Evolutionary conservation across 768 basidiomycete species (phyloP).

Genomic region (Naematelia encephala): DNA sequence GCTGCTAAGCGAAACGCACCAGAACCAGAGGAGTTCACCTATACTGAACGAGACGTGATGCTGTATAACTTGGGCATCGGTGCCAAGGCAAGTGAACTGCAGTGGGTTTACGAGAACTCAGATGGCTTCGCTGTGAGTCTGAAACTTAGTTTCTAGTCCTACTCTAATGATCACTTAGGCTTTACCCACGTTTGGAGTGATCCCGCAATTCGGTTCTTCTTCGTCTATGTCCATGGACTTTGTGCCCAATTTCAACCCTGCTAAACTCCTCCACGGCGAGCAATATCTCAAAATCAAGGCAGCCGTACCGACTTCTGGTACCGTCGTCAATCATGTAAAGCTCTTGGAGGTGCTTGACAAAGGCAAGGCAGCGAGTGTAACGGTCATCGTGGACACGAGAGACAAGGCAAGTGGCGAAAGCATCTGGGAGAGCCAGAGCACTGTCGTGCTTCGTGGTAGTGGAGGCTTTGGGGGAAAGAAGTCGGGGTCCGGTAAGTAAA

Average conservation of each 20-base stretch:
- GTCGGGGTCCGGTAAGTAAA: slow-evolving; percentile 64
- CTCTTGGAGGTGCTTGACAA: slow-evolving; percentile 57
- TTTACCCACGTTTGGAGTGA: slow-evolving; percentile 90
- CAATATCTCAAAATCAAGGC: slow-evolving; percentile 85
- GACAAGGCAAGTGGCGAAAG: slow-evolving; percentile 73
- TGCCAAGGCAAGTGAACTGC: slow-evolving; percentile 84
- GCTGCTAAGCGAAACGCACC: slow-evolving; percentile 67
- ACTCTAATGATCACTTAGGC: slow-evolving; percentile 51
- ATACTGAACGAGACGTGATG: slow-evolving; percentile 85
- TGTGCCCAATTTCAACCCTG: slow-evolving; percentile 90
- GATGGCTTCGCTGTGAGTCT: slow-evolving; percentile 63
- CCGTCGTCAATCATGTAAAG: slow-evolving; percentile 71
- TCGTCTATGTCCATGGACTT: slow-evolving; percentile 65
- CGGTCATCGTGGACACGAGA: slow-evolving; percentile 70
- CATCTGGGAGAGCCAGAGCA: slow-evolving; percentile 88
- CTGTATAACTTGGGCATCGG: slow-evolving; percentile 94
- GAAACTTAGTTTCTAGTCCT: background rate
- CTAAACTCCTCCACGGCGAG: slow-evolving; percentile 96
- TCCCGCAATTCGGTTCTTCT: slow-evolving; percentile 81
- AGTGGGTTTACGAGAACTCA: slow-evolving; percentile 86
- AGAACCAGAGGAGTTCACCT: slow-evolving; percentile 62
- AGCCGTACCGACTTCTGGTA: slow-evolving; percentile 79
- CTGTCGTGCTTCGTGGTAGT: slow-evolving; percentile 84
- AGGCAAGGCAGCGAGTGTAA: slow-evolving; percentile 90
- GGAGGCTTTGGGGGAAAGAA: slow-evolving; percentile 97